Conservation (phyloP, 768 basidiomycete species). For the Phallus indusiatus region DNA sequence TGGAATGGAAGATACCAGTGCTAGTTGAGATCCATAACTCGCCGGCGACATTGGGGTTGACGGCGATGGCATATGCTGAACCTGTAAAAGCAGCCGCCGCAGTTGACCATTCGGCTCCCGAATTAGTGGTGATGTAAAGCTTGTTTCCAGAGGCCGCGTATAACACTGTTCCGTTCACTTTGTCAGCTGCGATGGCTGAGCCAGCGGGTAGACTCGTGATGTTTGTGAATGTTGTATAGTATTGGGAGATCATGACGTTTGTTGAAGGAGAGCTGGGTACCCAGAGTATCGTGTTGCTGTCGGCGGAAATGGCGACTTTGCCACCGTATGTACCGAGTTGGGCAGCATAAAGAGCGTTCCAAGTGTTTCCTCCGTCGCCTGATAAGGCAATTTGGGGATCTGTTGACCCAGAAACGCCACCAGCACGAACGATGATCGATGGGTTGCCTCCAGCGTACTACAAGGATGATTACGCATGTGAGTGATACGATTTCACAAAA, state of each 20-base stretch:
- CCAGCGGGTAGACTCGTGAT: slow-evolving; percentile 43
- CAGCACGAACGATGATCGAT: slow-evolving; percentile 31
- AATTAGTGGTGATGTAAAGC: slow-evolving; percentile 54
- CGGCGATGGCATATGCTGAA: slow-evolving; percentile 41
- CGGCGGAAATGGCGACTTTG: slow-evolving; percentile 36
- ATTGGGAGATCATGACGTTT: slow-evolving; percentile 45
- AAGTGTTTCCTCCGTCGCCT: slow-evolving; percentile 41
- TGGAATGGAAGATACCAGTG: slow-evolving; percentile 44
- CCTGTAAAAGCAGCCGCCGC: slow-evolving; percentile 37
- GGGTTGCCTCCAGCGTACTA: slow-evolving; percentile 31
- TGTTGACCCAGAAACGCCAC: slow-evolving; percentile 12
- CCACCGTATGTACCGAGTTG: slow-evolving; percentile 13
- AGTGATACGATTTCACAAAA: neutral
- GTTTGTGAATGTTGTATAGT: slow-evolving; percentile 35
- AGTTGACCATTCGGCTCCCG: slow-evolving; percentile 40
- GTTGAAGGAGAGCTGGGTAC: slow-evolving; percentile 29
- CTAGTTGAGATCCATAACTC: slow-evolving; percentile 61
- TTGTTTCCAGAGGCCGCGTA: slow-evolving; percentile 46
- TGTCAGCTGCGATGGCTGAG: slow-evolving; percentile 55
- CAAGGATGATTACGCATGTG: no score
- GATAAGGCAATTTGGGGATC: slow-evolving; percentile 52
- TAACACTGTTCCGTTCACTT: slow-evolving; percentile 45
- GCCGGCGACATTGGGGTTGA: slow-evolving; percentile 43
- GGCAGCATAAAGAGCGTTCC: slow-evolving; percentile 21
- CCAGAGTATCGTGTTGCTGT: slow-evolving; percentile 53